Percentiles rank a stretch among this genome's conserved stretches.
Conservation (phyloP, 225 moss, liverwort and hornwort genomes). For the Marchantia paleacea region DNA sequence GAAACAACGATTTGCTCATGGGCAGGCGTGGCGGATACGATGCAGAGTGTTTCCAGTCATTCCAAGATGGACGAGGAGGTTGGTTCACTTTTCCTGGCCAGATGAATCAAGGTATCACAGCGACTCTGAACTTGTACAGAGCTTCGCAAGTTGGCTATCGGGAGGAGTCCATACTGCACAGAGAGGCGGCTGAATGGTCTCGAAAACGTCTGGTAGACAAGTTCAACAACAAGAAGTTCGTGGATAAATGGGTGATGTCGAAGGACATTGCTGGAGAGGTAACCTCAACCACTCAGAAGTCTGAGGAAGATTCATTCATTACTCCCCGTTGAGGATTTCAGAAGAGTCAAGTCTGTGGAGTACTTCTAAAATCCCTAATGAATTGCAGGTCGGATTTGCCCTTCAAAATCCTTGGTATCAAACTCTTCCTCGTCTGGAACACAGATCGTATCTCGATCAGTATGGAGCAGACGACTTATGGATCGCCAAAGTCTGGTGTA, state of each 20-base stretch:
- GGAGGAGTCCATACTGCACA: background rate
- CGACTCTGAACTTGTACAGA: slow-evolving; percentile 17
- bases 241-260: slow-evolving; percentile 5
- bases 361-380: too few species aligned
- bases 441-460: slow-evolving; percentile 22
- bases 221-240: background rate
- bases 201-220: background rate
- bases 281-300: too few species aligned
- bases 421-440: slow-evolving; percentile 22
- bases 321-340: too few species aligned
- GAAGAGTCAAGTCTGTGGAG: too few species aligned
- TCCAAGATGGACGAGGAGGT: background rate
- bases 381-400: slow-evolving; percentile 26
- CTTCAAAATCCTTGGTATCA: slow-evolving; percentile 24
- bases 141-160: slow-evolving; percentile 1
- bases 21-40: background rate
- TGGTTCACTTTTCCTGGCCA: slow-evolving; percentile 10
- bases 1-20: too few species aligned
- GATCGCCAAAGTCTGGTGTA: slow-evolving; percentile 36
- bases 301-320: background rate
- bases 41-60: slow-evolving; percentile 7
- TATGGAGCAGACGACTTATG: slow-evolving; percentile 34
- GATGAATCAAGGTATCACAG: slow-evolving; percentile 5
- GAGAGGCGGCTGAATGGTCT: background rate
- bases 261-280: slow-evolving; percentile 23